phyloP scores from a whole-genome alignment of 768 basidiomycete species.

The Podaxis mareebaensis region DNA sequence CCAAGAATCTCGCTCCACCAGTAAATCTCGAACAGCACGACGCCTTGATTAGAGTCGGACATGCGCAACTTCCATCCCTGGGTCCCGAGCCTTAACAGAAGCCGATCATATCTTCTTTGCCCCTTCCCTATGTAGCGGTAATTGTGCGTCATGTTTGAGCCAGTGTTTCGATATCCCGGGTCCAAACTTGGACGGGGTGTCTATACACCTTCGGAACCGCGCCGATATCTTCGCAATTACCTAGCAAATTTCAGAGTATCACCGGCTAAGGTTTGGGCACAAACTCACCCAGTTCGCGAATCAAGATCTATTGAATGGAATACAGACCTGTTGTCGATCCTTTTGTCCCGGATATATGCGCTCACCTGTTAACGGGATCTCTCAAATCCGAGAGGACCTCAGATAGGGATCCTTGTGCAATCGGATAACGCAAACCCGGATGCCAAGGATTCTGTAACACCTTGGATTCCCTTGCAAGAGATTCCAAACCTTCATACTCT shows the following conservation, averaged over 20 bases:
- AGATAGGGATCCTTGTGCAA: conserved; percentile 2
- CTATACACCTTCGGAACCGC: conserved; percentile 5
- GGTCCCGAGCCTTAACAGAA: conserved; percentile 6
- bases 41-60: not conserved
- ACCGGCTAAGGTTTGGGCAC: not conserved
- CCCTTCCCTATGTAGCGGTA: conserved; percentile 7
- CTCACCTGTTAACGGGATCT: not conserved
- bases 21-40: not conserved
- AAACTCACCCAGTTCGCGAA: not conserved
- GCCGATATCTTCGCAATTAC: conserved; percentile 1
- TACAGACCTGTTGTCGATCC: not conserved
- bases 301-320: conserved; percentile 7
- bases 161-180: not conserved
- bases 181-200: not conserved
- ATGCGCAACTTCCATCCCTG: conserved; percentile 1
- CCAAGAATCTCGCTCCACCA: conserved; percentile 1
- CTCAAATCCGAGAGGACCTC: not conserved
- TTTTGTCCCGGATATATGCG: not conserved
- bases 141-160: conserved; percentile 8
- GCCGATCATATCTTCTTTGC: conserved; percentile 7
- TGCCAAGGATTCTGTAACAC: not conserved
- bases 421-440: not conserved
- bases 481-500: not conserved
- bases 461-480: not conserved
- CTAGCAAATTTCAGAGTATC: not conserved